Evolutionary conservation across 768 basidiomycete species (phyloP).

Genomic region (Lanmaoa pseudosensibilis): DNA sequence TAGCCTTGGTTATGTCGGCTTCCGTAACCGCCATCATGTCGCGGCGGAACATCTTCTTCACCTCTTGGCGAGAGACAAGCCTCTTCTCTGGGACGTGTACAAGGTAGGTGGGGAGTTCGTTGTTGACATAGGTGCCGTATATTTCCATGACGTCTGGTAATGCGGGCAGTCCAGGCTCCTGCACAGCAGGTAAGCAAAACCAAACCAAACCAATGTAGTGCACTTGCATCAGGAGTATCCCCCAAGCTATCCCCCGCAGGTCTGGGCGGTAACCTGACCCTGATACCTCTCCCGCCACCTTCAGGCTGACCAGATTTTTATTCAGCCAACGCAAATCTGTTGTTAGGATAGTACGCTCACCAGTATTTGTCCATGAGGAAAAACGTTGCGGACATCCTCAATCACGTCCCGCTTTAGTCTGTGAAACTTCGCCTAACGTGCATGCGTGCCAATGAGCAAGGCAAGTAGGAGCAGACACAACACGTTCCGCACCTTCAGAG

Average conservation of each 20-base stretch:
- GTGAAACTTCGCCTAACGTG: constrained; percentile 30
- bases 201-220: neutral
- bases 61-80: constrained; percentile 32
- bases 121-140: constrained; percentile 27
- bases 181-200: neutral
- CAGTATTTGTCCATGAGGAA: constrained; percentile 31
- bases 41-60: constrained; percentile 32
- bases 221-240: constrained; percentile 11
- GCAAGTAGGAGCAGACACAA: neutral
- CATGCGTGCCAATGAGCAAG: neutral
- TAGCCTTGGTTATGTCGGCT: constrained; percentile 19
- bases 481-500: constrained; percentile 20
- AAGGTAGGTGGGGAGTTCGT: constrained; percentile 32
- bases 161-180: constrained; percentile 17
- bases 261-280: constrained; percentile 20
- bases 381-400: constrained; percentile 26
- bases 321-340: neutral
- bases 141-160: constrained; percentile 27
- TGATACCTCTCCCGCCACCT: constrained; percentile 25
- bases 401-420: constrained; percentile 31
- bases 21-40: constrained; percentile 28
- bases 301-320: constrained; percentile 16
- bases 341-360: constrained; percentile 10
- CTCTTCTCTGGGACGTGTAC: constrained; percentile 27
- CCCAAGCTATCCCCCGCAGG: constrained; percentile 2